These are phyloP conservation scores for Cicer cuneatum DNA, from an alignment of 306 rosid genomes.

Conservation along the genomic window DNA sequence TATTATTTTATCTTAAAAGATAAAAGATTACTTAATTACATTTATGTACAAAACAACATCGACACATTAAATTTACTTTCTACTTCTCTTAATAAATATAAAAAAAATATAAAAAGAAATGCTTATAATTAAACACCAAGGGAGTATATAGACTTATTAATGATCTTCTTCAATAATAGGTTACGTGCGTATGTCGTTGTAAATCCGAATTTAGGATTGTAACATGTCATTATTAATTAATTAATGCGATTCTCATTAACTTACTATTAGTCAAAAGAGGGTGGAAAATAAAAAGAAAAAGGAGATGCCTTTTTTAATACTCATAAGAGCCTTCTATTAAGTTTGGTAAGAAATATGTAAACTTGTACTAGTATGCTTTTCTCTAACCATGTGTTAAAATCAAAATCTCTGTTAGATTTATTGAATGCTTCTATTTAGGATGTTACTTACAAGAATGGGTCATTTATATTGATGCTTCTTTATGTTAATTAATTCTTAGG, in stretches of 20 bases:
- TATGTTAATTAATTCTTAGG: neutral
- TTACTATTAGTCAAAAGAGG: neutral
- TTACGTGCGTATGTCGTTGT: neutral
- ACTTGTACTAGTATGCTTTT: neutral
- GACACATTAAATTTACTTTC: too few species aligned
- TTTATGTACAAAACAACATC: too few species aligned
- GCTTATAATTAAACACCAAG: too few species aligned
- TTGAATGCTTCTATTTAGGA: neutral
- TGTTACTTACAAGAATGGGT: slow-evolving; percentile 27
- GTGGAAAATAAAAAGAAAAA: neutral
- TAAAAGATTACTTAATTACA: too few species aligned
- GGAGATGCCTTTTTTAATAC: neutral
- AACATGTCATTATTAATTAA: slow-evolving; percentile 8
- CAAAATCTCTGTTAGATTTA: neutral
- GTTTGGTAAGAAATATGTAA: slow-evolving; percentile 7
- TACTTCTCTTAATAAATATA: too few species aligned
- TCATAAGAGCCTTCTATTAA: neutral
- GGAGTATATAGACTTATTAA: too few species aligned
- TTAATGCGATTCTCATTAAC: slow-evolving; percentile 5
- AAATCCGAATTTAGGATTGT: neutral
- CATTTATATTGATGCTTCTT: neutral
- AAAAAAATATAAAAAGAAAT: too few species aligned
- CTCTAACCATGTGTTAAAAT: neutral
- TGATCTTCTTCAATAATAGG: neutral
- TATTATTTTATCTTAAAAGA: too few species aligned